A percentile compares a stretch with the other conserved stretches of the same genome.
Conservation (phyloP, 108 stramenopile genomes). For the Skeletonema potamos region DNA sequence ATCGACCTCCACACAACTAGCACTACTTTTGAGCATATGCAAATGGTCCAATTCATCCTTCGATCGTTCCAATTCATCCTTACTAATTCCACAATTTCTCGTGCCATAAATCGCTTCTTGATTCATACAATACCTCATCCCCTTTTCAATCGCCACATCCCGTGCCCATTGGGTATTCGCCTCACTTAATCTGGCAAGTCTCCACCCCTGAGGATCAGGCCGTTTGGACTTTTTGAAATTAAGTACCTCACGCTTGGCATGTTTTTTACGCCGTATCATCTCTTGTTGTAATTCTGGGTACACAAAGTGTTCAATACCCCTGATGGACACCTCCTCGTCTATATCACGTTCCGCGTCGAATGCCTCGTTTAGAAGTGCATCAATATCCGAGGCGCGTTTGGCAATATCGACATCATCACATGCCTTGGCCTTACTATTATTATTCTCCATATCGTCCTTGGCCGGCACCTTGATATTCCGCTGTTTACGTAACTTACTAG, state of each 20-base stretch:
- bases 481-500: slow-evolving; percentile 5
- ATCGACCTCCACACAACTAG: background rate
- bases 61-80: slow-evolving; percentile 3
- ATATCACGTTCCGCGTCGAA: slow-evolving; percentile 14
- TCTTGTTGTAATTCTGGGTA: slow-evolving; percentile 39
- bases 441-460: background rate
- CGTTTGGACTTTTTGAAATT: slow-evolving; percentile 10
- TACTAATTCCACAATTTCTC: background rate
- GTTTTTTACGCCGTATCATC: slow-evolving; percentile 42
- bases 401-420: slow-evolving; percentile 14
- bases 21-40: background rate
- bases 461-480: background rate
- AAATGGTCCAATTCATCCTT: background rate
- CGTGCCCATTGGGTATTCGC: slow-evolving; percentile 32
- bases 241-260: slow-evolving; percentile 28
- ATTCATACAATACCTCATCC: slow-evolving; percentile 22
- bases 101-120: background rate
- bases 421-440: background rate
- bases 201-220: slow-evolving; percentile 39
- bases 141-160: slow-evolving; percentile 40
- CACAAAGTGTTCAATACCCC: slow-evolving; percentile 45
- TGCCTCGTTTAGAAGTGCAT: slow-evolving; percentile 2
- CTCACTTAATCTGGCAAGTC: slow-evolving; percentile 22
- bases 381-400: background rate
- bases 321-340: slow-evolving; percentile 19